Evolutionary conservation across 2,329 filamentous ascomycete genomes (phyloP).

Genomic region (Penicillium sp.): DNA sequence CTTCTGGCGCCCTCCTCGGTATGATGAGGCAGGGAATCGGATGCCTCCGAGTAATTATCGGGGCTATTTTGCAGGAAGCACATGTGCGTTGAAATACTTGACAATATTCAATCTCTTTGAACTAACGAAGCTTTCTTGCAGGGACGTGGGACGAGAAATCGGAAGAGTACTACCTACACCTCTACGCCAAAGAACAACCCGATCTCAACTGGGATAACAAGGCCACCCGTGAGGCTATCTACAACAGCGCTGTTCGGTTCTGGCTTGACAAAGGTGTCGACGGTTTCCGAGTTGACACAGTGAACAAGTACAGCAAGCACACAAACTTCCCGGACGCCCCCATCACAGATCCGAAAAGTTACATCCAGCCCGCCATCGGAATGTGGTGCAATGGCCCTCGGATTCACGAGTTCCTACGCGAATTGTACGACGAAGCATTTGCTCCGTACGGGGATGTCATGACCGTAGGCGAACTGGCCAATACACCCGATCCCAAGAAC

Average conservation of each 20-base stretch:
- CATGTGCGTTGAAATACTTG: constrained; percentile 43
- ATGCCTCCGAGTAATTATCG: constrained; percentile 70
- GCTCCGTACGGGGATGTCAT: constrained; percentile 57
- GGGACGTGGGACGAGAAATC: constrained; percentile 65
- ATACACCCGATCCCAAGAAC: constrained; percentile 57
- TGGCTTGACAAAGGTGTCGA: constrained; percentile 70
- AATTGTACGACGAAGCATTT: constrained; percentile 62
- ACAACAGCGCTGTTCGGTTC: constrained; percentile 66
- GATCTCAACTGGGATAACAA: constrained; percentile 76
- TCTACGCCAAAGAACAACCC: constrained; percentile 70
- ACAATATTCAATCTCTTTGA: neutral
- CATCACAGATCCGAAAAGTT: constrained; percentile 47
- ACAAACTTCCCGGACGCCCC: constrained; percentile 56
- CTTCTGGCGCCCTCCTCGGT: constrained; percentile 49
- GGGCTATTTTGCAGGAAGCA: constrained; percentile 58
- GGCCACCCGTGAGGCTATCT: constrained; percentile 62
- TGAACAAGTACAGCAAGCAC: constrained; percentile 60
- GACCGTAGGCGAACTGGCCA: constrained; percentile 67
- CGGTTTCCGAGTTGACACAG: constrained; percentile 67
- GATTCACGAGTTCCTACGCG: constrained; percentile 66
- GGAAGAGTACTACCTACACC: constrained; percentile 68
- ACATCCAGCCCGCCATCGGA: constrained; percentile 52
- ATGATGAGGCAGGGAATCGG: constrained; percentile 54
- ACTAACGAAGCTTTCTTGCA: neutral
- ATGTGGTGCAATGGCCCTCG: constrained; percentile 66